phyloP scores from a whole-genome alignment of 2,329 filamentous ascomycete genomes.

The Rhynchosporium agropyri region DNA sequence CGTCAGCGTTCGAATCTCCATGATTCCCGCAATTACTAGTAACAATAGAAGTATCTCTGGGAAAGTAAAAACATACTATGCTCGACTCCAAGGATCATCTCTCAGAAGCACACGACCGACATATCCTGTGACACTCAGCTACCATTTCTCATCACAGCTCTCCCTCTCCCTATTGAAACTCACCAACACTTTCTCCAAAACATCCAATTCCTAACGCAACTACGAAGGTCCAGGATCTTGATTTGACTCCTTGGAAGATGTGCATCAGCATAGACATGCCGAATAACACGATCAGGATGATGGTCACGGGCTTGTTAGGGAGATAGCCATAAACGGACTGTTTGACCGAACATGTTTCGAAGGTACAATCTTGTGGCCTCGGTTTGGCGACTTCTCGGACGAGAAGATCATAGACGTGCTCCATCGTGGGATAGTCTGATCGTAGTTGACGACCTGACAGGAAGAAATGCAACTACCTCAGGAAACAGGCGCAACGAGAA shows the following conservation, averaged over 20 bases:
- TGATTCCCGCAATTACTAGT: no score
- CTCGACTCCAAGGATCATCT: conserved; percentile 57
- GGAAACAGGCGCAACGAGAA: neutral
- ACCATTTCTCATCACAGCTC: neutral
- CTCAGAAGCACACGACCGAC: conserved; percentile 53
- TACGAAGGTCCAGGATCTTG: conserved; percentile 51
- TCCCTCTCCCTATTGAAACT: neutral
- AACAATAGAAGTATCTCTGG: neutral
- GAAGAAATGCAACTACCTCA: no score
- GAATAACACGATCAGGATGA: conserved; percentile 56
- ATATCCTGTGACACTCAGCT: conserved; percentile 42
- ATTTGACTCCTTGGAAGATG: conserved; percentile 48
- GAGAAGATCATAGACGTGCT: neutral
- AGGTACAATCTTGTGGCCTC: conserved; percentile 38
- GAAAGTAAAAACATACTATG: conserved; percentile 49
- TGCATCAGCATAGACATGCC: conserved; percentile 48
- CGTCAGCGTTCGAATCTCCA: conserved; percentile 1
- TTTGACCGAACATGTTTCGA: conserved; percentile 40
- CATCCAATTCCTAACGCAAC: conserved; percentile 54
- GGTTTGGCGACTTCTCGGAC: neutral
- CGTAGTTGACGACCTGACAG: no score
- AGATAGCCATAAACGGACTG: conserved; percentile 50
- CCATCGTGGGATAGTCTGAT: neutral
- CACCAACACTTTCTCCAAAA: conserved; percentile 53
- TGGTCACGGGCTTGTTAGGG: conserved; percentile 56